Conservation (phyloP, 208 protist species). For the Wallacemonas collosoma region DNA sequence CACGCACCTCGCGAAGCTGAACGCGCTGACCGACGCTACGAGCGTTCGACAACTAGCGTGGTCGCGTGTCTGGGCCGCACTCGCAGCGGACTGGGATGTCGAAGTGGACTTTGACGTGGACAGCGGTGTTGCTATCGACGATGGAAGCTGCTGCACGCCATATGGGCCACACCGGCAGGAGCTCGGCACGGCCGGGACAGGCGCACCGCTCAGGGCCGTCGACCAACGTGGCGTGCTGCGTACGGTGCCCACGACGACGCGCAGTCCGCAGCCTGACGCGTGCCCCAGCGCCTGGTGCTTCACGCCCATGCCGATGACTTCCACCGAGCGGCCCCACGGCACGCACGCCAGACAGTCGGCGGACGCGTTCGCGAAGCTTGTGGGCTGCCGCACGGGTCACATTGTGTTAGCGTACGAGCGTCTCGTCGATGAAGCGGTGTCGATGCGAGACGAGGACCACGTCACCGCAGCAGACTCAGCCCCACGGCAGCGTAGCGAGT, state of each 20-base stretch:
- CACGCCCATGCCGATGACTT: neutral
- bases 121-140: neutral
- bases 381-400: slow-evolving; percentile 1
- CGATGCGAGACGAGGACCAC: neutral
- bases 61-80: neutral
- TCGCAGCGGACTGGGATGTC: slow-evolving; percentile 8
- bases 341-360: too few relatives aligned
- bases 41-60: slow-evolving; percentile 1
- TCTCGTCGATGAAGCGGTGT: neutral
- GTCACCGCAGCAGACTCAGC: neutral
- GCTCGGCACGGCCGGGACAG: neutral
- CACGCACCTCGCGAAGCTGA: too few relatives aligned
- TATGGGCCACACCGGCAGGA: too few relatives aligned
- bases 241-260: neutral
- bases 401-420: slow-evolving; percentile 2
- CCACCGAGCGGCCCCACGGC: neutral
- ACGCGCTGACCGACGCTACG: neutral
- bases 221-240: slow-evolving; percentile 5
- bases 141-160: neutral
- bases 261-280: too few relatives aligned
- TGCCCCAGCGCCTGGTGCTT: neutral
- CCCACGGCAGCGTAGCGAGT: neutral
- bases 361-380: neutral
- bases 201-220: neutral
- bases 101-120: neutral